Percentiles rank a stretch among this genome's conserved stretches.
Evolutionary conservation across 202 grass and related monocot genomes (phyloP).

Genomic region (Digitaria exilis): DNA sequence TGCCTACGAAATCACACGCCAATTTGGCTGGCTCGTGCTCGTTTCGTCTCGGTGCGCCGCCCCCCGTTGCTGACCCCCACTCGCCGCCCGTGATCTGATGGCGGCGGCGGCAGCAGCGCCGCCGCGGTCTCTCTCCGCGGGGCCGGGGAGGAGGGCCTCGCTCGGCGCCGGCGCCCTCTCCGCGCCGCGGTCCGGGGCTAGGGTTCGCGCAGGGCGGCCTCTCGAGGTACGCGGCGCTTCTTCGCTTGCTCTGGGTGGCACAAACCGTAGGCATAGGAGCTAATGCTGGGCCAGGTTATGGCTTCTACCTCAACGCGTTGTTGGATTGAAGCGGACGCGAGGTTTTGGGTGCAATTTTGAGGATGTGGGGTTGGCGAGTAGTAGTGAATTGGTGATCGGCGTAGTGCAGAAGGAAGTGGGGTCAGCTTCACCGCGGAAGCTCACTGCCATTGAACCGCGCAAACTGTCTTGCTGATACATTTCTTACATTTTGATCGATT

Average conservation of each 20-base stretch:
- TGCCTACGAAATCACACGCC: slow-evolving; percentile 24
- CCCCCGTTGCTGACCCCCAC: background rate
- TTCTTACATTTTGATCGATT: background rate
- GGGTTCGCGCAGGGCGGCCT: slow-evolving; percentile 31
- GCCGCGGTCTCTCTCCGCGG: slow-evolving; percentile 13
- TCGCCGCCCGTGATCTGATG: slow-evolving; percentile 69
- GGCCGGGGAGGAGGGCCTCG: slow-evolving; percentile 40
- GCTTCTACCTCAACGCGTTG: background rate
- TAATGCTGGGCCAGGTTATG: background rate
- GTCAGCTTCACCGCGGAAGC: background rate
- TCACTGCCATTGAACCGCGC: background rate
- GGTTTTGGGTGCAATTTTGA: slow-evolving; percentile 25
- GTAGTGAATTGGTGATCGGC: background rate
- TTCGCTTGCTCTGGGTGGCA: background rate
- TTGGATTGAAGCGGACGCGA: background rate
- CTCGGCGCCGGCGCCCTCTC: slow-evolving; percentile 5
- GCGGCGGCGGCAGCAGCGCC: slow-evolving; percentile 28
- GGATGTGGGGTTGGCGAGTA: background rate
- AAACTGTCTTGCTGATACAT: background rate
- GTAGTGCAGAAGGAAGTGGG: slow-evolving; percentile 9
- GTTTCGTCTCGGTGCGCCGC: slow-evolving; percentile 3
- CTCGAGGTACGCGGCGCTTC: slow-evolving; percentile 44
- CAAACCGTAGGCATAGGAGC: background rate
- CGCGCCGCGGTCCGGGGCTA: slow-evolving; percentile 14
- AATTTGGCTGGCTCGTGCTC: slow-evolving; percentile 4